These are phyloP conservation scores for Chalciporus pseudorubinellus DNA, from an alignment of 768 basidiomycete genomes.

Conservation along the genomic window DNA sequence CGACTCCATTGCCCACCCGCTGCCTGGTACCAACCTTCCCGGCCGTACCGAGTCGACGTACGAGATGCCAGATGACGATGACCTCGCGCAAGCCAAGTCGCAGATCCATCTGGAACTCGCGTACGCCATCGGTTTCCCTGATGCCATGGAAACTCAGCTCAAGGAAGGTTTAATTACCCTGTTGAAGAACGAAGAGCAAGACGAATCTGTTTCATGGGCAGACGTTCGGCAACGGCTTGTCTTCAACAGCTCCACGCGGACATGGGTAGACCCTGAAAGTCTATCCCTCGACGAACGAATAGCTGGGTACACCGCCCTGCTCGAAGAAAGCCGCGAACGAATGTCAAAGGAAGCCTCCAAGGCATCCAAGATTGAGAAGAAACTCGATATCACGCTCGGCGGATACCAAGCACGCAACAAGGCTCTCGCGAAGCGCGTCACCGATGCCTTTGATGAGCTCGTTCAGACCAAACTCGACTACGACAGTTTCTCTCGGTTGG, in stretches of 20 bases:
- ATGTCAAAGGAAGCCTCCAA: constrained; percentile 83
- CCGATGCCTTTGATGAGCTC: constrained; percentile 68
- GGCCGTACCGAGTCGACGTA: constrained; percentile 72
- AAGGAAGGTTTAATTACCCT: constrained; percentile 71
- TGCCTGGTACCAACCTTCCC: constrained; percentile 81
- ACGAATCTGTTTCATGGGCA: constrained; percentile 73
- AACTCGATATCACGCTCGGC: constrained; percentile 80
- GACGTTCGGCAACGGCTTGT: constrained; percentile 56
- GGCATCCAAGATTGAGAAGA: constrained; percentile 87
- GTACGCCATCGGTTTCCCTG: constrained; percentile 75
- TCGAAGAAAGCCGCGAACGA: constrained; percentile 59
- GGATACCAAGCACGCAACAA: constrained; percentile 82
- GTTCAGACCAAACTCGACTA: constrained; percentile 65
- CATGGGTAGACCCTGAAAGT: constrained; percentile 64
- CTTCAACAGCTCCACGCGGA: constrained; percentile 52
- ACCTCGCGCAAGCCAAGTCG: constrained; percentile 63
- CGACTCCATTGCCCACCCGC: constrained; percentile 82
- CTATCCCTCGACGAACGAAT: constrained; percentile 61
- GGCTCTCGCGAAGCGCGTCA: constrained; percentile 60
- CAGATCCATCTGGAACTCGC: constrained; percentile 83
- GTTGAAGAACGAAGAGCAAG: constrained; percentile 57
- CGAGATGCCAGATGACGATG: constrained; percentile 72
- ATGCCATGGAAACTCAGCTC: constrained; percentile 75
- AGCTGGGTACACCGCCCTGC: constrained; percentile 58
- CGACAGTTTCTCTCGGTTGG: constrained; percentile 76